Evolutionary conservation across 352 stramenopile species (phyloP).

Genomic region (Phytophthora palmivora): DNA sequence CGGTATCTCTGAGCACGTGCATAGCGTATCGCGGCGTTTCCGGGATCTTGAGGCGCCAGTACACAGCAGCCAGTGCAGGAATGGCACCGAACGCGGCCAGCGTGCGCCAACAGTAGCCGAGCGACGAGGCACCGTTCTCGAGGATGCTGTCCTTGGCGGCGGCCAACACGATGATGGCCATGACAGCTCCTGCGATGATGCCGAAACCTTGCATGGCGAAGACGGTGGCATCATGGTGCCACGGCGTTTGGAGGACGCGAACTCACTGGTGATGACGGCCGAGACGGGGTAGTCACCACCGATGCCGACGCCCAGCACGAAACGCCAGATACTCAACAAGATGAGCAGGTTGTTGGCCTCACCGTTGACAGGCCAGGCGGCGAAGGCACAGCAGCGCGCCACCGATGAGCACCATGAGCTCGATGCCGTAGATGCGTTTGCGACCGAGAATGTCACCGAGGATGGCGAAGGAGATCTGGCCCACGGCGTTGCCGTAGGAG

Average conservation of each 20-base stretch:
- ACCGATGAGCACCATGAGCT: conserved; percentile 53
- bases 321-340: conserved; percentile 59
- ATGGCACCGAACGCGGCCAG: conserved; percentile 51
- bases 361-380: conserved; percentile 49
- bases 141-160: conserved; percentile 38
- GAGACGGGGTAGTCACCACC: conserved; percentile 62
- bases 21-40: conserved; percentile 55
- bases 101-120: conserved; percentile 59
- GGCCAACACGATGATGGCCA: conserved; percentile 45
- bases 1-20: conserved; percentile 49
- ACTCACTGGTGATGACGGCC: conserved; percentile 63
- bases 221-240: conserved; percentile 57
- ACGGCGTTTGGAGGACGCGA: conserved; percentile 45
- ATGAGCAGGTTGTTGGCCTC: conserved; percentile 55
- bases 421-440: conserved; percentile 58
- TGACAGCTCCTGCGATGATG: conserved; percentile 47
- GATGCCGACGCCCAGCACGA: conserved; percentile 60
- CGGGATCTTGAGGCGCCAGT: conserved; percentile 55
- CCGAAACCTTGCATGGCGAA: conserved; percentile 65
- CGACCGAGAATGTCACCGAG: conserved; percentile 55
- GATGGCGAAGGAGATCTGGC: conserved; percentile 58
- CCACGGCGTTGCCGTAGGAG: conserved; percentile 48
- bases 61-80: conserved; percentile 47
- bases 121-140: conserved; percentile 42
- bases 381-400: conserved; percentile 46